A percentile compares a stretch with the other conserved stretches of the same genome.
Evolutionary conservation across 1,284 basidiomycete species (phyloP).

Genomic region (Butyriboletus appendiculatus): DNA sequence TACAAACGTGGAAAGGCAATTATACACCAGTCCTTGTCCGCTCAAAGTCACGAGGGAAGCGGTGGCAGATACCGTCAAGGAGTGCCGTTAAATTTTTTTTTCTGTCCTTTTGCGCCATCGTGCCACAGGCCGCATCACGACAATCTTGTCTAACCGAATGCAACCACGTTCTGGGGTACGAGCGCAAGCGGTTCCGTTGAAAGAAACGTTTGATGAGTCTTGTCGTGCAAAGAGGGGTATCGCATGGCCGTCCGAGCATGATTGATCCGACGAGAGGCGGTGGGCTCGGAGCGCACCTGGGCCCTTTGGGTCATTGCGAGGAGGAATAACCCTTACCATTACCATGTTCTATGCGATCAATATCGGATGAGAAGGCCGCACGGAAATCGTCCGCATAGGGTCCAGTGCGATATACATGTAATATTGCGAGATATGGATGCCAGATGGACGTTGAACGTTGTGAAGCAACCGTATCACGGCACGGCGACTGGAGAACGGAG

Average conservation of each 20-base stretch:
- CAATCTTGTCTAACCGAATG: conserved; percentile 7
- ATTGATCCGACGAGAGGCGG: conserved; percentile 13
- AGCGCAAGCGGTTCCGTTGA: conserved; percentile 19
- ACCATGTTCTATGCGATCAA: neutral
- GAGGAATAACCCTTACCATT: conserved; percentile 3
- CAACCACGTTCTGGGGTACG: conserved; percentile 33
- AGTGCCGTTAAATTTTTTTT: conserved; percentile 7
- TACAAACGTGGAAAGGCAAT: conserved; percentile 4
- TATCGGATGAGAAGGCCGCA: conserved; percentile 9
- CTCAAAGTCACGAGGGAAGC: conserved; percentile 19
- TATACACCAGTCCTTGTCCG: conserved; percentile 5
- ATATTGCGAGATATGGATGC: conserved; percentile 18
- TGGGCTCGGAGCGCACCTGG: neutral
- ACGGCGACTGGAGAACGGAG: conserved; percentile 13
- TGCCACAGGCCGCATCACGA: conserved; percentile 4
- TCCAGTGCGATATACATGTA: conserved; percentile 17
- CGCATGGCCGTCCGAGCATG: neutral
- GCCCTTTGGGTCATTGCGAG: neutral
- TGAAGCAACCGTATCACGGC: conserved; percentile 5
- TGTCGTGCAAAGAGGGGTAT: neutral
- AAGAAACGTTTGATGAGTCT: conserved; percentile 1
- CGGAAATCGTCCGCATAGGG: conserved; percentile 23
- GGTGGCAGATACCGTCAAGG: conserved; percentile 16
- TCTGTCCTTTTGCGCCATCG: neutral
- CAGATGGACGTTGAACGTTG: neutral